These are phyloP conservation scores for Stephanodiscus triporus DNA, from an alignment of 108 stramenopile genomes.

Conservation along the genomic window DNA sequence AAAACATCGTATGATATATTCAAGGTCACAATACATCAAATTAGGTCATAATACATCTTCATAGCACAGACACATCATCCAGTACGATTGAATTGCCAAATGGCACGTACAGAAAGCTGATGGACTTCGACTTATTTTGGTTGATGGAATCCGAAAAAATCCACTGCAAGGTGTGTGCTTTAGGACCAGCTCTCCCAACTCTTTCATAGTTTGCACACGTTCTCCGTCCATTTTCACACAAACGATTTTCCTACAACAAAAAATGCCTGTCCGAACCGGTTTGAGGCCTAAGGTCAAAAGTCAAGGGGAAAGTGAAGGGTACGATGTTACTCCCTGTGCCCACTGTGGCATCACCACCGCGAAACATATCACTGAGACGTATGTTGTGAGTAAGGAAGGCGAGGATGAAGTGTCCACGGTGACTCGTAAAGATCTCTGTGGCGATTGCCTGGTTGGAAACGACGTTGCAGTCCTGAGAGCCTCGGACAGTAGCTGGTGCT, in stretches of 20 bases:
- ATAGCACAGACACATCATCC: neutral
- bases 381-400: slow-evolving; percentile 23
- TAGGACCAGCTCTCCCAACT: neutral
- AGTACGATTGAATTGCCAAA: neutral
- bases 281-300: slow-evolving; percentile 16
- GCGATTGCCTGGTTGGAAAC: slow-evolving; percentile 13
- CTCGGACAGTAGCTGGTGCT: slow-evolving; percentile 11
- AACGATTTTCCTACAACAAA: neutral
- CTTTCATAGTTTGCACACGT: neutral
- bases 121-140: neutral
- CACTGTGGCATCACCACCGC: slow-evolving; percentile 8
- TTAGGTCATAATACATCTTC: neutral
- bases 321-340: neutral
- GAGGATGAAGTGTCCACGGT: slow-evolving; percentile 10
- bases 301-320: neutral
- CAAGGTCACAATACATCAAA: neutral
- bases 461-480: slow-evolving; percentile 17
- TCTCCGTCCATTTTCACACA: too few relatives aligned
- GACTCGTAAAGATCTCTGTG: slow-evolving; percentile 23
- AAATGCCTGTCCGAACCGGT: slow-evolving; percentile 2
- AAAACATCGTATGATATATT: too few relatives aligned
- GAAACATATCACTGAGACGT: slow-evolving; percentile 25
- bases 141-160: neutral
- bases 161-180: neutral
- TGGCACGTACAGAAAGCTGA: neutral